phyloP scores from a whole-genome alignment of 1,284 basidiomycete species.

The Rhizoctonia solani region DNA sequence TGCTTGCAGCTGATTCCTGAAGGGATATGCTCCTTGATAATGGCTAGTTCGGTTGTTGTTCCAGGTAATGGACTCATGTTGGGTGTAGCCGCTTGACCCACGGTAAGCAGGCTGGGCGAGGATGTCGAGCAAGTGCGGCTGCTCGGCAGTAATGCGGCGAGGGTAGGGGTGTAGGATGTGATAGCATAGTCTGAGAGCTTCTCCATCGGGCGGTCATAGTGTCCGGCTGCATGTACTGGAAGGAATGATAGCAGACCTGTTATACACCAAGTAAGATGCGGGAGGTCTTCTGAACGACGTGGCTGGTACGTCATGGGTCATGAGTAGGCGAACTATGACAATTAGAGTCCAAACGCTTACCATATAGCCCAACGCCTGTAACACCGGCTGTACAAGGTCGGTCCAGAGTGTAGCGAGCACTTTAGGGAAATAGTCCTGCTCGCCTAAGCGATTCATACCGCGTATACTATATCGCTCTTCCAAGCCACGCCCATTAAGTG shows the following conservation, averaged over 20 bases:
- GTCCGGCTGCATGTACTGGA: constrained; percentile 47
- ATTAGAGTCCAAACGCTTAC: background rate
- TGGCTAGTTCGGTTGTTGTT: background rate
- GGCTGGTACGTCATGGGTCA: background rate
- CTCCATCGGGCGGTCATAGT: background rate
- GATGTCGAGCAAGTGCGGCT: background rate
- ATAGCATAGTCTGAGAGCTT: constrained; percentile 39
- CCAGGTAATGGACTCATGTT: background rate
- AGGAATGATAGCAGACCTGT: constrained; percentile 46
- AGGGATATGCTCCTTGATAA: background rate
- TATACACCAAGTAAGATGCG: constrained; percentile 45
- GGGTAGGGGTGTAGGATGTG: constrained; percentile 43
- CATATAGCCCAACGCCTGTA: background rate
- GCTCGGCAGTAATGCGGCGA: constrained; percentile 9
- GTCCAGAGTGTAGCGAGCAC: constrained; percentile 33
- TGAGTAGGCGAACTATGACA: background rate
- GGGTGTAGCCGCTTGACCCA: background rate
- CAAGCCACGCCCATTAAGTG: background rate
- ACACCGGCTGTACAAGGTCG: constrained; percentile 20
- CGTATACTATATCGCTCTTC: background rate
- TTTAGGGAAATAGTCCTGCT: background rate
- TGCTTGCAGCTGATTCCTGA: background rate
- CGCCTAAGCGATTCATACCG: no score
- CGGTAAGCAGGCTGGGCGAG: background rate
- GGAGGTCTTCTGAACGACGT: constrained; percentile 2